Evolutionary conservation across 1,284 basidiomycete genomes (phyloP), one percentile per base, ranked within the genome.

Genomic region (Fomitopsis palustris): DNA sequence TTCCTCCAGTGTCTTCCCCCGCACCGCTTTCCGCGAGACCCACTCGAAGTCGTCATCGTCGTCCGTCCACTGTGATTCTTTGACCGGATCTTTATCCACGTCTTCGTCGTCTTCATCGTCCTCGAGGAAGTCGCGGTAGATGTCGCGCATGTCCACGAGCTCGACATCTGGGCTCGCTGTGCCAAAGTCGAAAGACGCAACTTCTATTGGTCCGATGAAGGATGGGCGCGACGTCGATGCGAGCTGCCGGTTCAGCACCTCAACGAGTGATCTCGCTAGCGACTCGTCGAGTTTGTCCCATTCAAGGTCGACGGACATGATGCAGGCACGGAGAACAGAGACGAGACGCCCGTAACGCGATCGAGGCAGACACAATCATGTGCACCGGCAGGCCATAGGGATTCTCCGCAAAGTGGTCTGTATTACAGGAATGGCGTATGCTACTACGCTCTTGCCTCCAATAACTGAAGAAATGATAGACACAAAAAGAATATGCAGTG

Each of bases 61-160:
- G 35, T 67, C 66, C 60, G 62, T 73, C 27, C 80, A 78, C 65
- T 84, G 82, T 0, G 82, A 80, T 14, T 78, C 81, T 69, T 85
- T 85, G 35, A 81, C 75, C 7, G 80, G 77, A 29, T 77, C 76
- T 0, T 61, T 60, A 21, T 56, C 62, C 10, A 64, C 60, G 8
- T 67, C 68, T 8, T 80, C 75, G 0, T 83, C 82, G n/a, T 88
- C 85, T 2, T 89, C 86, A 65, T 93, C 90, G 60, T 90, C 89
- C 63, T 94, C 90, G 55, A 93, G 79, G 70, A 98, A 98, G 70
- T 96, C 95, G 41, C 88, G 87, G 77, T 96, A 95, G 58, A 98
- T 93, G 77, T 98, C 95, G 53, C 93, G 83, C 59, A 99, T 78
- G 74, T 98, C 95, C 59, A 93, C 87, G 59, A 99, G 83, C 71